Conservation (phyloP, 75 land plant species). For the Cryptomeria japonica region DNA sequence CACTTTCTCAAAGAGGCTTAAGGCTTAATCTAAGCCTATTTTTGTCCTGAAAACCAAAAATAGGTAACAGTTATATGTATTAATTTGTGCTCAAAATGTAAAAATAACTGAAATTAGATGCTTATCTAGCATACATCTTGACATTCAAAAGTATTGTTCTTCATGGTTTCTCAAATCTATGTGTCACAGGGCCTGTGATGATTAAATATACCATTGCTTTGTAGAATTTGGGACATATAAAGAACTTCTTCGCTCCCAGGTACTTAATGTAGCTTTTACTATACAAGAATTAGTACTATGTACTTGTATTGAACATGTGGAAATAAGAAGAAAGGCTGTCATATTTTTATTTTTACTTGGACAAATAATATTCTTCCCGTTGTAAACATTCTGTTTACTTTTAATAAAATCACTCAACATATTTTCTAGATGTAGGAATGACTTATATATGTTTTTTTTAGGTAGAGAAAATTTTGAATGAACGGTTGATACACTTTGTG, state of each 20-base stretch:
- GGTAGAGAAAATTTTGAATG: constrained; percentile 97
- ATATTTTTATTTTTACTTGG: background rate
- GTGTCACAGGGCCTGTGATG: constrained; percentile 75
- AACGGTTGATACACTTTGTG: constrained; percentile 82
- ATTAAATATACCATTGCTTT: constrained; percentile 97
- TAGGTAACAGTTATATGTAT: background rate
- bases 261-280: constrained; percentile 13
- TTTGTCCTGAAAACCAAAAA: too few species aligned
- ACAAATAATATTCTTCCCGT: background rate
- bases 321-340: background rate
- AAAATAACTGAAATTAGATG: background rate
- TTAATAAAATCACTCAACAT: background rate
- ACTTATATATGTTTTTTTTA: constrained; percentile 19
- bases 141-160: background rate
- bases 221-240: constrained; percentile 96
- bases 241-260: constrained; percentile 97
- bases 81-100: background rate
- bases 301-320: background rate
- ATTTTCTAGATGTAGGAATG: background rate
- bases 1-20: too few species aligned
- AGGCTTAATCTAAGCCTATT: too few species aligned
- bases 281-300: background rate
- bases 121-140: background rate
- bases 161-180: background rate
- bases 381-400: background rate